Conservation (phyloP, 2,329 filamentous ascomycete genomes). For the Cladophialophora psammophila region DNA sequence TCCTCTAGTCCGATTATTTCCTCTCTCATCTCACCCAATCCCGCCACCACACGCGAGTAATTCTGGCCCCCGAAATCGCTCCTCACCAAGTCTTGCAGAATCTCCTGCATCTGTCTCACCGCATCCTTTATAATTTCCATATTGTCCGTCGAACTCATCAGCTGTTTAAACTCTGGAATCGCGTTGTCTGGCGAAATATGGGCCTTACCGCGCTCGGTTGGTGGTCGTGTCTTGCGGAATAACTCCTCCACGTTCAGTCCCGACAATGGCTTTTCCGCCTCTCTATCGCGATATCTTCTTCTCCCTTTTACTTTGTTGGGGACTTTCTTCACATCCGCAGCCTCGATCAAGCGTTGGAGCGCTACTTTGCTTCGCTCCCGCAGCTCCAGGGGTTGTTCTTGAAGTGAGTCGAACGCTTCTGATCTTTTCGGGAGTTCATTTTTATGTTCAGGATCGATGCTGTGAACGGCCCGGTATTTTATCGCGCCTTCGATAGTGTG, state of each 20-base stretch:
- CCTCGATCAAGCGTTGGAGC: constrained; percentile 70
- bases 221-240: constrained; percentile 64
- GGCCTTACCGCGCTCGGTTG: constrained; percentile 37
- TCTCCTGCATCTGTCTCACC: constrained; percentile 74
- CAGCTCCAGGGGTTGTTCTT: constrained; percentile 73
- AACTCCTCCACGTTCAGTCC: constrained; percentile 86
- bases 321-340: constrained; percentile 86
- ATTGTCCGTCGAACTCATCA: constrained; percentile 68
- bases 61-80: constrained; percentile 77
- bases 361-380: constrained; percentile 63
- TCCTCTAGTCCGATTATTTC: constrained; percentile 78
- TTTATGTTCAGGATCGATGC: constrained; percentile 55
- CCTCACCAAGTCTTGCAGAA: constrained; percentile 73
- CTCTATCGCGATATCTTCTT: constrained; percentile 70
- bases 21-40: constrained; percentile 77
- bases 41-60: constrained; percentile 78
- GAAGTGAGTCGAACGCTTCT: constrained; percentile 73
- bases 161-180: constrained; percentile 88
- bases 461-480: constrained; percentile 78
- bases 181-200: constrained; percentile 74
- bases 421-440: constrained; percentile 66
- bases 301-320: constrained; percentile 79
- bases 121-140: constrained; percentile 70
- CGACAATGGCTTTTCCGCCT: constrained; percentile 81
- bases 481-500: constrained; percentile 89